These are phyloP conservation scores for Paecilomyces niveus DNA, from an alignment of 2,329 filamentous ascomycete genomes.

Conservation along the genomic window DNA sequence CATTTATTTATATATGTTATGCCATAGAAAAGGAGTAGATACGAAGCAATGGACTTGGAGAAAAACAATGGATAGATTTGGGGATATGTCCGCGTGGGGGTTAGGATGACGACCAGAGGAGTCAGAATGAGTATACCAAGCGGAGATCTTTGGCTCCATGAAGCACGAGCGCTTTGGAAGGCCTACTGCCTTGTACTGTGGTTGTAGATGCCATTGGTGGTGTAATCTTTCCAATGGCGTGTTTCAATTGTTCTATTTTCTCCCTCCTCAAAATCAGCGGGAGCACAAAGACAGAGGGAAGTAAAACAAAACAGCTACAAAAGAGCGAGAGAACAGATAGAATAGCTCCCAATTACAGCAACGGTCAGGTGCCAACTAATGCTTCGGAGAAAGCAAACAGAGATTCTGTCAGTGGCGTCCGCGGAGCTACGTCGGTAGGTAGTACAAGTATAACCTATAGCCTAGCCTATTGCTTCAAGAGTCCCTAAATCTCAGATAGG, in stretches of 20 bases:
- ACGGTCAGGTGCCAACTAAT: too few relatives aligned
- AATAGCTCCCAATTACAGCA: too few relatives aligned
- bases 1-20: not conserved
- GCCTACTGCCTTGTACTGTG: conserved; percentile 3
- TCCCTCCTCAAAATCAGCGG: too few relatives aligned
- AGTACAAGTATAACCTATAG: too few relatives aligned
- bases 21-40: not conserved
- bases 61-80: not conserved
- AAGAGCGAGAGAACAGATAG: too few relatives aligned
- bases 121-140: conserved; percentile 39
- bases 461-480: too few relatives aligned
- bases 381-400: too few relatives aligned
- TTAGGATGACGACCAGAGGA: not conserved
- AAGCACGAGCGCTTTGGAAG: conserved; percentile 44
- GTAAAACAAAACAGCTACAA: too few relatives aligned
- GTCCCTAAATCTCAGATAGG: too few relatives aligned
- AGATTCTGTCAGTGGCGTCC: too few relatives aligned
- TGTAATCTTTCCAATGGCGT: not conserved
- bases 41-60: not conserved
- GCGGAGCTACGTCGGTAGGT: too few relatives aligned
- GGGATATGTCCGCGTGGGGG: not conserved
- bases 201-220: conserved; percentile 6
- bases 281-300: too few relatives aligned
- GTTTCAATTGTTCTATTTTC: not conserved
- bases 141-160: conserved; percentile 56